These are phyloP conservation scores for Exobasidium cylindrosporum DNA, from an alignment of 1,284 basidiomycete species.

Conservation along the genomic window DNA sequence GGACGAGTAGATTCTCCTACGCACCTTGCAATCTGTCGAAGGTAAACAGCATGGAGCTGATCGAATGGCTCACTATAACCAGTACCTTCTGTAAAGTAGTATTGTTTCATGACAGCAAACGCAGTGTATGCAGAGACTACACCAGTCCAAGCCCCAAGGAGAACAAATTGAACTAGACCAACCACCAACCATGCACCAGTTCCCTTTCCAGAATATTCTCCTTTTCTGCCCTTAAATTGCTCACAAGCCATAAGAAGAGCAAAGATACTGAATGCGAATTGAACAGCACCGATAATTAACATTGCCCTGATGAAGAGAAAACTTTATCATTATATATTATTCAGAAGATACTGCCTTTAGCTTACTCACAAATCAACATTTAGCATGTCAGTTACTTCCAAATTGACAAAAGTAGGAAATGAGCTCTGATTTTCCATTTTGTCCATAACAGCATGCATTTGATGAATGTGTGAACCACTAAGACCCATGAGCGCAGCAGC, in stretches of 20 bases:
- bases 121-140: constrained; percentile 35
- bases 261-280: constrained; percentile 29
- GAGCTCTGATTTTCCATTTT: constrained; percentile 12
- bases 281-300: constrained; percentile 29
- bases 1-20: not conserved
- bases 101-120: constrained; percentile 25
- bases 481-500: constrained; percentile 36
- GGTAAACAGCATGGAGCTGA: constrained; percentile 22
- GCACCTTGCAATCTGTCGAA: constrained; percentile 22
- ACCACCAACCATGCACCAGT: constrained; percentile 34
- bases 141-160: constrained; percentile 32
- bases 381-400: constrained; percentile 33
- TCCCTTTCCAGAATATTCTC: constrained; percentile 41
- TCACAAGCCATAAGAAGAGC: constrained; percentile 30
- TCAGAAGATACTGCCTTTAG: not conserved
- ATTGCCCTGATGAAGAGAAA: constrained; percentile 12
- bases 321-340: too few relatives aligned
- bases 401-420: constrained; percentile 20
- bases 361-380: constrained; percentile 35
- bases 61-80: constrained; percentile 32
- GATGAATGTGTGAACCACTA: constrained; percentile 26
- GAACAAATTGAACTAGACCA: constrained; percentile 28
- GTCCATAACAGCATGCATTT: constrained; percentile 18
- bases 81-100: constrained; percentile 21
- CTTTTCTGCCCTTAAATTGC: constrained; percentile 35